These are phyloP conservation scores for Globisporangium paddicum DNA, from an alignment of 352 stramenopile genomes.

Conservation along the genomic window DNA sequence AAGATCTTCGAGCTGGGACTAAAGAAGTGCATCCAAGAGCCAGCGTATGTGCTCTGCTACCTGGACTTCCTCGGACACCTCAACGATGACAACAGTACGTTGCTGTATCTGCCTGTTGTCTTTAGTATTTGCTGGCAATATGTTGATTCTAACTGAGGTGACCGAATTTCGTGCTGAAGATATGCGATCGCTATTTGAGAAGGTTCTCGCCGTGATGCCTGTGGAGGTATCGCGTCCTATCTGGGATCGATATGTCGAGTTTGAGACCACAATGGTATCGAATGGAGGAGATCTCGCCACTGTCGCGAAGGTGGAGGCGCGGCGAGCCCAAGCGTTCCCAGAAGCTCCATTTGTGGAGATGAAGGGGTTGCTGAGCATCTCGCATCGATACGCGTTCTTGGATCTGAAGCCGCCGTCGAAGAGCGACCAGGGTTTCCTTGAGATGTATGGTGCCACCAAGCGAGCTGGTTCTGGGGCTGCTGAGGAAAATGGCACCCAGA, in stretches of 20 bases:
- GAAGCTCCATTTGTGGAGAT: conserved; percentile 73
- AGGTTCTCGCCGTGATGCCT: conserved; percentile 83
- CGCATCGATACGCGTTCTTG: conserved; percentile 81
- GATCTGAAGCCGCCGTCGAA: conserved; percentile 50
- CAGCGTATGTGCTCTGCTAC: conserved; percentile 80
- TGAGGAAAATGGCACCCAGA: conserved; percentile 13
- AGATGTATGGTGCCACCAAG: conserved; percentile 64
- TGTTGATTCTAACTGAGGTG: neutral
- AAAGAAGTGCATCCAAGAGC: conserved; percentile 87
- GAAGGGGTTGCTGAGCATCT: conserved; percentile 75
- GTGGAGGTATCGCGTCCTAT: conserved; percentile 75
- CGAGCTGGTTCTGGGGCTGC: conserved; percentile 14
- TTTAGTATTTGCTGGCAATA: conserved; percentile 3
- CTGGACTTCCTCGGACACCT: conserved; percentile 82
- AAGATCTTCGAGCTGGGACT: conserved; percentile 88
- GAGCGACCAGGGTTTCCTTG: conserved; percentile 72
- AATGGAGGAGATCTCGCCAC: conserved; percentile 81
- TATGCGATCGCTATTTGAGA: conserved; percentile 87
- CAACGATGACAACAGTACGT: conserved; percentile 89
- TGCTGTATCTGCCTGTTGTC: neutral
- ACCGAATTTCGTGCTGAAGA: conserved; percentile 29
- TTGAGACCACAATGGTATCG: conserved; percentile 84
- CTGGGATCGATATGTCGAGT: conserved; percentile 84
- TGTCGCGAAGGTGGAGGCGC: conserved; percentile 78
- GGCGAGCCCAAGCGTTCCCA: conserved; percentile 71